A percentile compares a stretch with the other conserved stretches of the same genome.
phyloP scores from a whole-genome alignment of 2,329 filamentous ascomycete genomes.

The Aspergillus costaricaensis region DNA sequence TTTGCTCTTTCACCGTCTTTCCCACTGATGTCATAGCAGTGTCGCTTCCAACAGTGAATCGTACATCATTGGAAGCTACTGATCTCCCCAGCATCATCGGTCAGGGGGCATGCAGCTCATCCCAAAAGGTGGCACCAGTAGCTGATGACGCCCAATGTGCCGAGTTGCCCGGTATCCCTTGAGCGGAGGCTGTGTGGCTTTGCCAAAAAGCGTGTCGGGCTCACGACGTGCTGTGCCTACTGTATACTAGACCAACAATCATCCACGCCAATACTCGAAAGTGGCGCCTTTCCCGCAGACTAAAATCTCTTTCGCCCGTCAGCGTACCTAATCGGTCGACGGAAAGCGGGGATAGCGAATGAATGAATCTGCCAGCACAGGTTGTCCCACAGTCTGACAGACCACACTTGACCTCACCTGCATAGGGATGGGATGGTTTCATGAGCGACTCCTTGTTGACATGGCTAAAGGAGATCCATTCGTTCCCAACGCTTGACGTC shows the following conservation, averaged over 20 bases:
- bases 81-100: constrained; percentile 11
- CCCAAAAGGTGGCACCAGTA: constrained; percentile 15
- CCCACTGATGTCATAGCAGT: constrained; percentile 9
- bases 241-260: constrained; percentile 5
- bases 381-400: not conserved
- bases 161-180: constrained; percentile 5
- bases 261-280: not conserved
- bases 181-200: constrained; percentile 14
- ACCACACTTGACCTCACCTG: constrained; percentile 6
- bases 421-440: constrained; percentile 13
- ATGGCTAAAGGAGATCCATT: constrained; percentile 17
- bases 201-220: not conserved
- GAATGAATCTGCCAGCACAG: not conserved
- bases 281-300: constrained; percentile 11
- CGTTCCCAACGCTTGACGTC: constrained; percentile 17
- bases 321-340: not conserved
- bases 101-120: not conserved
- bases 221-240: constrained; percentile 1
- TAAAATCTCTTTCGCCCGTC: not conserved
- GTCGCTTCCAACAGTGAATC: not conserved
- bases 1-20: constrained; percentile 9
- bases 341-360: constrained; percentile 5
- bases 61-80: constrained; percentile 10
- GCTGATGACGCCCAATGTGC: constrained; percentile 15
- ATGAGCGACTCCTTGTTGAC: constrained; percentile 14